Evolutionary conservation across 148 eudicot genomes (phyloP).

Genomic region (Heliamphora exappendiculata): DNA sequence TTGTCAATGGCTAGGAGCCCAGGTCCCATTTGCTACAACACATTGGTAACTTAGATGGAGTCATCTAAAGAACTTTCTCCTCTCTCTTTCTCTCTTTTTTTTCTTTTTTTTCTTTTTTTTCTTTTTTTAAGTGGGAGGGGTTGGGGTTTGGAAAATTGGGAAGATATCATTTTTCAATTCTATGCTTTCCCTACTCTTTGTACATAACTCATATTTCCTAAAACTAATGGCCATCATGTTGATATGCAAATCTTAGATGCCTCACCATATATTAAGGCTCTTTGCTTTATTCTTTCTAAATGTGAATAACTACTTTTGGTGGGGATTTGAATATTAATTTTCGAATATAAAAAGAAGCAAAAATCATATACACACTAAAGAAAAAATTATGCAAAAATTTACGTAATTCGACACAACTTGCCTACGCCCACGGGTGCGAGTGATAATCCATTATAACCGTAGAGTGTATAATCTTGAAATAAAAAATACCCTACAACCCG

Average conservation of each 20-base stretch:
- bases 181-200: neutral
- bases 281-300: neutral
- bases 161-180: neutral
- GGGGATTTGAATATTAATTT: too few species aligned
- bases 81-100: too few species aligned
- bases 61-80: neutral
- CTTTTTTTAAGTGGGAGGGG: neutral
- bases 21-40: neutral
- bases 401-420: too few species aligned
- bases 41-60: too few species aligned
- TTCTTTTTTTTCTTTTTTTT: neutral
- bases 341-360: too few species aligned
- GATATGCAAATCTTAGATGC: conserved; percentile 5
- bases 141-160: neutral
- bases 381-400: too few species aligned
- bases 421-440: too few species aligned
- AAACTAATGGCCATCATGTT: neutral
- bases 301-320: neutral
- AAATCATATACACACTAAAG: too few species aligned
- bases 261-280: neutral
- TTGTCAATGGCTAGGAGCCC: too few species aligned
- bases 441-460: too few species aligned
- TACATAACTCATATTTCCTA: neutral
- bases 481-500: too few species aligned
- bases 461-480: too few species aligned